Conservation (phyloP, 805 yeast genomes). For the Suhomyces prunicola region DNA sequence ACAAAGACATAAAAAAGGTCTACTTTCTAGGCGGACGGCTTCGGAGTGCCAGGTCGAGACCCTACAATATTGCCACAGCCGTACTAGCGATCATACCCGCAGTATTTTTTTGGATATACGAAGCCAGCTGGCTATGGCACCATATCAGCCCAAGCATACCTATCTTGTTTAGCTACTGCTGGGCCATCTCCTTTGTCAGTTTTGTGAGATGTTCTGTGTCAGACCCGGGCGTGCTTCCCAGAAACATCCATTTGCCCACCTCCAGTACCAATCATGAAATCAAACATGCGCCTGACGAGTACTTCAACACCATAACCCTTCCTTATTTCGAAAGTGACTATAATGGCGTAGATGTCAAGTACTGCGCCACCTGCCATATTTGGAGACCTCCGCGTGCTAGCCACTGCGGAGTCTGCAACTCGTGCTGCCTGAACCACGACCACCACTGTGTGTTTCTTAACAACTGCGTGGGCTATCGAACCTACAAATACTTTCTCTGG, state of each 20-base stretch:
- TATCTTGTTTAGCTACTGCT: conserved; percentile 55
- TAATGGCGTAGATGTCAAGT: conserved; percentile 46
- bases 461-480: conserved; percentile 41
- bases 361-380: conserved; percentile 50
- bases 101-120: conserved; percentile 48
- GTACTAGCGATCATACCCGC: conserved; percentile 40
- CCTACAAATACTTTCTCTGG: conserved; percentile 37
- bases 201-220: conserved; percentile 52
- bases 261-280: conserved; percentile 4
- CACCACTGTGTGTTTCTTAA: conserved; percentile 69
- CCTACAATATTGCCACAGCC: conserved; percentile 37
- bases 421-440: conserved; percentile 64
- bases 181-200: conserved; percentile 48
- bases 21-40: conserved; percentile 68
- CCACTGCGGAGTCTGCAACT: conserved; percentile 70
- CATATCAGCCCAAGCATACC: conserved; percentile 54
- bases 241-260: conserved; percentile 53
- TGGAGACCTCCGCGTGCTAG: conserved; percentile 72
- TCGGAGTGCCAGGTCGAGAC: conserved; percentile 41
- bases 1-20: conserved; percentile 31
- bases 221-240: conserved; percentile 73
- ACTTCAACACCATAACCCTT: conserved; percentile 20
- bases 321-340: conserved; percentile 17
- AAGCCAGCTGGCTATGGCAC: conserved; percentile 55
- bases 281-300: conserved; percentile 12